These are phyloP conservation scores for Protea cynaroides DNA, from an alignment of 164 flowering plant genomes.

Conservation along the genomic window DNA sequence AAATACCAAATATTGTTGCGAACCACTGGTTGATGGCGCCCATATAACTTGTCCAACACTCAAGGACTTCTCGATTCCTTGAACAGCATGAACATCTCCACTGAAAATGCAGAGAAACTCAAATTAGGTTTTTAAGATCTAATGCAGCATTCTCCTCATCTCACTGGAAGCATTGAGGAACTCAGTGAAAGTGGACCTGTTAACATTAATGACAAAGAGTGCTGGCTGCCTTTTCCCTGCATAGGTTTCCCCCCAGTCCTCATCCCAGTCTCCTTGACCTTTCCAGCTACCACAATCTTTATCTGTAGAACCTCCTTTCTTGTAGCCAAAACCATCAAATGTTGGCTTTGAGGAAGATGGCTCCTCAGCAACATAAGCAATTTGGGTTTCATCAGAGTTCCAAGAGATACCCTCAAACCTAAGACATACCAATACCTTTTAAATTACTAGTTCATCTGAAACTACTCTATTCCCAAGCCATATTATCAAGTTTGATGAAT, in stretches of 20 bases:
- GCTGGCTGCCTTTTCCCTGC: constrained; percentile 86
- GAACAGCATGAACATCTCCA: constrained; percentile 63
- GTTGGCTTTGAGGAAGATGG: constrained; percentile 66
- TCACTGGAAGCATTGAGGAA: not conserved
- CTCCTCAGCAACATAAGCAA: constrained; percentile 97
- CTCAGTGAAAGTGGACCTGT: constrained; percentile 37
- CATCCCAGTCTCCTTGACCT: constrained; percentile 90
- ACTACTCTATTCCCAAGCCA: too few species aligned
- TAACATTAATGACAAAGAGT: constrained; percentile 57
- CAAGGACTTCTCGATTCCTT: constrained; percentile 60
- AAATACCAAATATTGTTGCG: constrained; percentile 61
- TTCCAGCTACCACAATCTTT: constrained; percentile 86
- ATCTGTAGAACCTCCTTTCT: constrained; percentile 47
- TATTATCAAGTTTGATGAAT: not conserved
- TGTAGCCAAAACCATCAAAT: constrained; percentile 58
- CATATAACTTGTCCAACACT: constrained; percentile 96
- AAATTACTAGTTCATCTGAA: not conserved
- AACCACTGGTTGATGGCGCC: constrained; percentile 55
- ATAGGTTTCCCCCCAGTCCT: constrained; percentile 97
- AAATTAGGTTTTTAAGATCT: not conserved
- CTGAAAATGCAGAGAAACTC: constrained; percentile 32
- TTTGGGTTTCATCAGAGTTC: constrained; percentile 66
- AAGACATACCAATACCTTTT: constrained; percentile 3
- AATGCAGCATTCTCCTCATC: not conserved
- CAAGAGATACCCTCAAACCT: constrained; percentile 99